A percentile compares a stretch with the other conserved stretches of the same genome.
phyloP scores from a whole-genome alignment of 768 basidiomycete genomes.

The Pleurotus citrinopileatus region DNA sequence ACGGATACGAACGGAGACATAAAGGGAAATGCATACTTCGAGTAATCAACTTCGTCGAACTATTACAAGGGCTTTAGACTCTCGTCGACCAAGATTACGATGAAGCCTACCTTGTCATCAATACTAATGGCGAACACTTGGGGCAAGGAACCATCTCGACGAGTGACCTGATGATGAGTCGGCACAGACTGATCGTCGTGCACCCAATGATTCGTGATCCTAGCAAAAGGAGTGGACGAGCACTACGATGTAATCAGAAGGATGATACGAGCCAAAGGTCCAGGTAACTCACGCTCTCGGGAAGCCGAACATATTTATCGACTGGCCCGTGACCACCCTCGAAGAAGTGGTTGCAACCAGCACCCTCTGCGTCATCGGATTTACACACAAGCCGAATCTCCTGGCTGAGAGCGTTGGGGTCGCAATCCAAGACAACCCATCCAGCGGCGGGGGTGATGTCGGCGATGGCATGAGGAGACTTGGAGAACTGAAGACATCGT shows the following conservation, averaged over 20 bases:
- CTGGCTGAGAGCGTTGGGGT: conserved; percentile 2
- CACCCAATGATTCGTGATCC: conserved; percentile 37
- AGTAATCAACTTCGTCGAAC: neutral
- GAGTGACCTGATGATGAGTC: neutral
- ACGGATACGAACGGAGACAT: too few relatives aligned
- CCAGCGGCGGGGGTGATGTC: conserved; percentile 7
- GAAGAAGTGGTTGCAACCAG: conserved; percentile 39
- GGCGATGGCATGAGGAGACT: conserved; percentile 3
- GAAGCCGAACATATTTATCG: conserved; percentile 52
- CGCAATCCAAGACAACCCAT: conserved; percentile 6
- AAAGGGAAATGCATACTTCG: too few relatives aligned
- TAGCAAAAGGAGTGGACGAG: conserved; percentile 35
- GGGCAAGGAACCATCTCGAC: neutral
- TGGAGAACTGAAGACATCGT: neutral
- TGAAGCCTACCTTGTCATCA: neutral
- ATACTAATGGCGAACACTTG: conserved; percentile 1
- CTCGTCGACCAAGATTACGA: neutral
- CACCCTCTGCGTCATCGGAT: conserved; percentile 19
- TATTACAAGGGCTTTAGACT: neutral
- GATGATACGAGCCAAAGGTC: neutral
- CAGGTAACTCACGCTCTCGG: conserved; percentile 42
- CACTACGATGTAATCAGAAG: conserved; percentile 25
- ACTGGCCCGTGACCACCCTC: conserved; percentile 30
- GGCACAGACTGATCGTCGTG: conserved; percentile 43
- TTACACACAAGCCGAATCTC: conserved; percentile 7